Percentiles rank a stretch among this genome's conserved stretches.
phyloP scores from a whole-genome alignment of 768 basidiomycete genomes.

The Clathrus columnatus region DNA sequence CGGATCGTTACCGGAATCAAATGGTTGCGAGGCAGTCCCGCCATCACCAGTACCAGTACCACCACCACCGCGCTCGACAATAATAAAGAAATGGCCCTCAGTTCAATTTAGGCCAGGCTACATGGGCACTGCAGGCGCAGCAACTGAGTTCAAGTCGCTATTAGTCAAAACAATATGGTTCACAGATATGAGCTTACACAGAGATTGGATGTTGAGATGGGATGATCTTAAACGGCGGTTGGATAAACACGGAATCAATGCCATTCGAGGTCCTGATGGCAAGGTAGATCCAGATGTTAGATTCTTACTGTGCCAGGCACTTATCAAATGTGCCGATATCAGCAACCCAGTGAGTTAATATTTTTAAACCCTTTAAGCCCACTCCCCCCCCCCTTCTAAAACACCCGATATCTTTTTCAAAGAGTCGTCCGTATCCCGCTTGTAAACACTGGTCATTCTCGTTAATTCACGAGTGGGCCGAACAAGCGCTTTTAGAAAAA shows the following conservation, averaged over 20 bases:
- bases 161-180: constrained; percentile 79
- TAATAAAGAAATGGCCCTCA: not conserved
- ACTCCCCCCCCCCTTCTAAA: constrained; percentile 4
- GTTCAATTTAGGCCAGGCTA: not conserved
- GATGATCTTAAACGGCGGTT: constrained; percentile 30
- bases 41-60: not conserved
- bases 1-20: not conserved
- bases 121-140: not conserved
- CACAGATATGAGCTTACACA: constrained; percentile 92
- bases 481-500: constrained; percentile 80
- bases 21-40: not conserved
- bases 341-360: constrained; percentile 83
- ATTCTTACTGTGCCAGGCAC: constrained; percentile 74
- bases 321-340: constrained; percentile 98
- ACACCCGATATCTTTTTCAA: constrained; percentile 10
- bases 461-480: constrained; percentile 82
- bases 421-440: constrained; percentile 91
- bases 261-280: constrained; percentile 18
- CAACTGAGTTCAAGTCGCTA: constrained; percentile 53
- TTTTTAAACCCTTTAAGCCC: not conserved
- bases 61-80: not conserved
- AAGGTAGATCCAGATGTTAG: constrained; percentile 40
- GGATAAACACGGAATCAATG: not conserved
- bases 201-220: constrained; percentile 71
- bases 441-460: constrained; percentile 90